These are phyloP conservation scores for Neurospora sp. DNA, from an alignment of 495 filamentous ascomycete species.

Conservation along the genomic window DNA sequence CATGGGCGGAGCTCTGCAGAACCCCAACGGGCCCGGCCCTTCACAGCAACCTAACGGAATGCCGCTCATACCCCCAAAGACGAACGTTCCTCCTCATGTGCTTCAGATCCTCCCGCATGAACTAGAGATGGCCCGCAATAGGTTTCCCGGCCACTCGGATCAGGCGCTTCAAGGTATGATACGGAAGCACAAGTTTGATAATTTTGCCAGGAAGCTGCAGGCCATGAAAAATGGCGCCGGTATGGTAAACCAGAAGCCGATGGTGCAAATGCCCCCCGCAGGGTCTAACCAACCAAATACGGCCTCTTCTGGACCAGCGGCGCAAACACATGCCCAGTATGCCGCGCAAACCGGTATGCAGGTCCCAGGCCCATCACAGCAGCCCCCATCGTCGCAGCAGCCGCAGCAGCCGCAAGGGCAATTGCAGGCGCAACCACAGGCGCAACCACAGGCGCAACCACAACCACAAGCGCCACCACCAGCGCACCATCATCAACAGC, in stretches of 20 bases:
- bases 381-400: constrained; percentile 7
- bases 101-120: constrained; percentile 2
- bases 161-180: neutral
- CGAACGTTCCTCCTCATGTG: neutral
- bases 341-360: constrained; percentile 10
- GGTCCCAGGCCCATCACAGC: constrained; percentile 13
- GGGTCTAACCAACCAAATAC: neutral
- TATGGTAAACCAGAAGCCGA: constrained; percentile 3
- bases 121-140: neutral
- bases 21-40: neutral
- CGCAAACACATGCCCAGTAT: neutral
- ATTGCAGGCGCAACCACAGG: constrained; percentile 2
- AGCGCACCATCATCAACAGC: constrained; percentile 7
- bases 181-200: neutral
- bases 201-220: neutral
- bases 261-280: constrained; percentile 1
- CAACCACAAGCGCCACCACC: neutral
- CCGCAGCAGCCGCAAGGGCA: constrained; percentile 18
- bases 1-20: neutral
- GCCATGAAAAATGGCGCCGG: neutral
- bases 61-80: neutral
- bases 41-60: neutral
- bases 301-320: neutral
- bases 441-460: neutral
- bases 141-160: neutral